These are phyloP conservation scores for Nevesoporus exiguus DNA, from an alignment of 768 basidiomycete species.

Conservation along the genomic window DNA sequence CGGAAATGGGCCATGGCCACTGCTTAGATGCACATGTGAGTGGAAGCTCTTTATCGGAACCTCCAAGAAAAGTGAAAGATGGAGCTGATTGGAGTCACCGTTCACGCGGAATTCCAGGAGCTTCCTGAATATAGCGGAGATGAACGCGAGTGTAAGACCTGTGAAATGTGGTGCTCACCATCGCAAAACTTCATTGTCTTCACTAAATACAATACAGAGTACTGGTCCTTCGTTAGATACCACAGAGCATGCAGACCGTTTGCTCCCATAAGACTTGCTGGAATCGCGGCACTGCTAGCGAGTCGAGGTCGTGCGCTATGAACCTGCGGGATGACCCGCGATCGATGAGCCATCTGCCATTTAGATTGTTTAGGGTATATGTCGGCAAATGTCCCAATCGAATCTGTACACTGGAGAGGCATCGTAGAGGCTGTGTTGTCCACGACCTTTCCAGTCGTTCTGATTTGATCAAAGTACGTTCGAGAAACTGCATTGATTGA, in stretches of 20 bases:
- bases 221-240: not conserved
- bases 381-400: not conserved
- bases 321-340: not conserved
- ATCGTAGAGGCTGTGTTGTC: not conserved
- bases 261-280: not conserved
- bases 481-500: not conserved
- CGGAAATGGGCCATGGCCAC: not conserved
- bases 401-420: too few relatives aligned
- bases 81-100: too few relatives aligned
- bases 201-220: not conserved
- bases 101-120: not conserved
- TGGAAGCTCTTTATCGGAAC: too few relatives aligned
- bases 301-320: not conserved
- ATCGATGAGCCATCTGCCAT: not conserved
- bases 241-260: not conserved
- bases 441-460: not conserved
- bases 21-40: not conserved
- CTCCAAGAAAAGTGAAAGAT: too few relatives aligned
- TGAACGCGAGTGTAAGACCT: not conserved
- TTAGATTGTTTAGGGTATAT: not conserved
- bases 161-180: not conserved
- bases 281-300: not conserved
- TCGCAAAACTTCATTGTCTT: not conserved
- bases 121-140: not conserved
- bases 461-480: not conserved